Percentiles rank a stretch among this genome's conserved stretches.
Evolutionary conservation across 1,139 yeast genomes (phyloP).

Genomic region (Suhomyces taliae): DNA sequence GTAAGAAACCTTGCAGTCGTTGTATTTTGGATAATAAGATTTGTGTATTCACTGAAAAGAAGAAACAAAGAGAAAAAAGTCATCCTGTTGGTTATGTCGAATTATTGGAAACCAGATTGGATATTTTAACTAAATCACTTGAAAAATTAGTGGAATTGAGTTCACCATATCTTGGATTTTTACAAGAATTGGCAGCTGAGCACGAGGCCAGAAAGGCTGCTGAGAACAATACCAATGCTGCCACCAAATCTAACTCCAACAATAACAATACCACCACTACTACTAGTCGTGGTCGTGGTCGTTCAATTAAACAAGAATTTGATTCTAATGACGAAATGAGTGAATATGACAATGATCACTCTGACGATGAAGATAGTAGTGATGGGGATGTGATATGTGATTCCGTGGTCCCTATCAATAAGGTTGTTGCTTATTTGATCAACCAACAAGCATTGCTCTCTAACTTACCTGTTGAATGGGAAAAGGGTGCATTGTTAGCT

Average conservation of each 20-base stretch:
- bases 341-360: slow-evolving; percentile 10
- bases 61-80: slow-evolving; percentile 57
- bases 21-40: slow-evolving; percentile 70
- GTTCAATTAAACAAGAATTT: slow-evolving; percentile 1
- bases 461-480: slow-evolving; percentile 48
- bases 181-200: slow-evolving; percentile 22
- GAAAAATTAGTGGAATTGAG: slow-evolving; percentile 39
- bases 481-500: slow-evolving; percentile 42
- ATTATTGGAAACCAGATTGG: slow-evolving; percentile 64
- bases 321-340: slow-evolving; percentile 8
- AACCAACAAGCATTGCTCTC: slow-evolving; percentile 36
- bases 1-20: slow-evolving; percentile 71
- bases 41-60: slow-evolving; percentile 72
- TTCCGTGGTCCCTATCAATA: slow-evolving; percentile 47
- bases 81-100: slow-evolving; percentile 72
- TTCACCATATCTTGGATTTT: slow-evolving; percentile 36
- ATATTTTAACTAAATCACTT: slow-evolving; percentile 58
- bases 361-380: slow-evolving; percentile 4
- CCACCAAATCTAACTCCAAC: too few species aligned
- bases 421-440: slow-evolving; percentile 46
- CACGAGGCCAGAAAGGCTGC: slow-evolving; percentile 7
- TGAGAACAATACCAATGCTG: neutral
- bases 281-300: neutral
- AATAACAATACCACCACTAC: neutral
- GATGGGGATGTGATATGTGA: slow-evolving; percentile 6